A percentile compares a stretch with the other conserved stretches of the same genome.
phyloP scores from a whole-genome alignment of 2,329 filamentous ascomycete genomes.

The Colletotrichum simmondsii region DNA sequence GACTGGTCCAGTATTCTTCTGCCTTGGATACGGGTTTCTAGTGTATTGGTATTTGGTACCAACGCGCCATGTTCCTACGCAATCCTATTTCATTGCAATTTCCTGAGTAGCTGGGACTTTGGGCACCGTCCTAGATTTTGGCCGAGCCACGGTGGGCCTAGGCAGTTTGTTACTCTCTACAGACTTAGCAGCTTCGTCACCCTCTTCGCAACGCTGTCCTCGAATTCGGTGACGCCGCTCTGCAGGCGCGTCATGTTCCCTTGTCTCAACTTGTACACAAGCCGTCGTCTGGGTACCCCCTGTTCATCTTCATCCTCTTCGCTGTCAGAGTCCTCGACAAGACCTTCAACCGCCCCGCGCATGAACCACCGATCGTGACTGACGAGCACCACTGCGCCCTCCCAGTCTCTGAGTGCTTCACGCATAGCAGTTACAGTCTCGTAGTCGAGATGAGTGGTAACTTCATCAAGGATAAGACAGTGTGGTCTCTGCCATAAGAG shows the following conservation, averaged over 20 bases:
- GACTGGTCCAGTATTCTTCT: neutral
- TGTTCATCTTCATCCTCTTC: conserved; percentile 57
- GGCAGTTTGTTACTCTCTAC: neutral
- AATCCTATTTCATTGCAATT: no score
- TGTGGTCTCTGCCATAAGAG: conserved; percentile 78
- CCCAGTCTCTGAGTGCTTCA: conserved; percentile 73
- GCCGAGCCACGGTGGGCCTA: neutral
- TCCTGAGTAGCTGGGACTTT: neutral
- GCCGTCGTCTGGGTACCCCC: conserved; percentile 55
- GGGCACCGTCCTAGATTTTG: neutral
- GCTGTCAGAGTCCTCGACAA: conserved; percentile 50
- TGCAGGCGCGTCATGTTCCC: conserved; percentile 67
- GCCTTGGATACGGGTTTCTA: neutral
- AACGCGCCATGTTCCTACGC: neutral
- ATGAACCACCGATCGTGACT: conserved; percentile 88
- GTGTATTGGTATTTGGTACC: no score
- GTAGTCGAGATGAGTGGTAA: conserved; percentile 87
- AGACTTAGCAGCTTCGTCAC: conserved; percentile 55
- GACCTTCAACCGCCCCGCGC: conserved; percentile 76
- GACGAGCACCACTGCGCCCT: conserved; percentile 80
- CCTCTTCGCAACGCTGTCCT: conserved; percentile 69
- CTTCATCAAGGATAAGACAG: conserved; percentile 81
- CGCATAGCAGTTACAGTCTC: conserved; percentile 81
- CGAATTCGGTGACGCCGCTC: conserved; percentile 74
- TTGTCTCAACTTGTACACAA: conserved; percentile 69